phyloP scores from a whole-genome alignment of 1,284 basidiomycete species.

The Pyrrhoderma lamaoense region DNA sequence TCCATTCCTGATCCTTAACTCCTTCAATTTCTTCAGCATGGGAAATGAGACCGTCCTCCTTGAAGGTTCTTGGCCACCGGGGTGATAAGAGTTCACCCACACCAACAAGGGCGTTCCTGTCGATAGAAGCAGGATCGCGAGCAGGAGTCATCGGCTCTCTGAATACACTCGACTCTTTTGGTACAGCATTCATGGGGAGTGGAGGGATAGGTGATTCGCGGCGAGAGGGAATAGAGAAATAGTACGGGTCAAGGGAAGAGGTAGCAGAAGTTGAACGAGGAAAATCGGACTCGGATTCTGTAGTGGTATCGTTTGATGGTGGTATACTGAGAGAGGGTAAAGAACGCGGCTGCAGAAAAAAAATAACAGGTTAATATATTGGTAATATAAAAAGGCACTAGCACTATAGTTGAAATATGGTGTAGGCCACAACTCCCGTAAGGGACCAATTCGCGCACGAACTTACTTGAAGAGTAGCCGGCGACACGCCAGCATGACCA shows the following conservation, averaged over 20 bases:
- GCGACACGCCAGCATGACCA: not conserved
- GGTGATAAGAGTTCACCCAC: slow-evolving; percentile 98
- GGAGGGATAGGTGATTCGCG: slow-evolving; percentile 54
- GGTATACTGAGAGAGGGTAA: slow-evolving; percentile 11
- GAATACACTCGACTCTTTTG: slow-evolving; percentile 14
- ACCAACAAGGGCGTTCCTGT: slow-evolving; percentile 84
- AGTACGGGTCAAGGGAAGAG: slow-evolving; percentile 78
- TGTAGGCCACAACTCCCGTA: not conserved
- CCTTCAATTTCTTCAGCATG: slow-evolving; percentile 32
- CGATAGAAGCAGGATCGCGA: slow-evolving; percentile 74
- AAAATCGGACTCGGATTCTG: slow-evolving; percentile 14
- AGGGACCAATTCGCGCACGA: not conserved
- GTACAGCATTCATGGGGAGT: slow-evolving; percentile 23
- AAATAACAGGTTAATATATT: no score
- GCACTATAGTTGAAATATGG: not conserved
- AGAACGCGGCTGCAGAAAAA: not conserved
- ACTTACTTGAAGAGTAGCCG: slow-evolving; percentile 6
- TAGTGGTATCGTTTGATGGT: not conserved
- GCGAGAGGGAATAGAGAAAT: slow-evolving; percentile 63
- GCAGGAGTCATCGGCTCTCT: slow-evolving; percentile 63
- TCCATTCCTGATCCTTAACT: slow-evolving; percentile 32
- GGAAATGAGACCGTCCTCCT: no score
- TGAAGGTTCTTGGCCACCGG: slow-evolving; percentile 58
- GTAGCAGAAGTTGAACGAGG: slow-evolving; percentile 58
- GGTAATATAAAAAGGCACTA: no score